These are phyloP conservation scores for Vitellaria paradoxa DNA, from an alignment of 179 eudicot species.

Conservation along the genomic window DNA sequence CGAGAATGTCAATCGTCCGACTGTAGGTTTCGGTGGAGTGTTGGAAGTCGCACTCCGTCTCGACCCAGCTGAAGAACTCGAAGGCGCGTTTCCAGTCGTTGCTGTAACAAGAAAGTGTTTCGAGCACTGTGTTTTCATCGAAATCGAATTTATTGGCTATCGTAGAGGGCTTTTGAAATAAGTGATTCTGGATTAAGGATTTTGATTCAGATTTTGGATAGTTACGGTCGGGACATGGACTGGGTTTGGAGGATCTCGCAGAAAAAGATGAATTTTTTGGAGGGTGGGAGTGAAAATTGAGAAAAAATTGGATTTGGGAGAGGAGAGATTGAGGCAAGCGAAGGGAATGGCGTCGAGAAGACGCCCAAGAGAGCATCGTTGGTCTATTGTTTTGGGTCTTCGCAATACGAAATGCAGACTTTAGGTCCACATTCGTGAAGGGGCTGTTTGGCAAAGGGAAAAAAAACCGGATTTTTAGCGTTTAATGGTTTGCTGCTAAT, in stretches of 20 bases:
- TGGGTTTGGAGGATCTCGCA: neutral
- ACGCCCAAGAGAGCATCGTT: neutral
- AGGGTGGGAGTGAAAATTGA: conserved; percentile 5
- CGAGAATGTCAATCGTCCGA: conserved; percentile 73
- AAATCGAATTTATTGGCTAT: neutral
- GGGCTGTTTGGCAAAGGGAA: neutral
- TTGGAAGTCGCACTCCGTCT: conserved; percentile 38
- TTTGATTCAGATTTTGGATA: conserved; percentile 1
- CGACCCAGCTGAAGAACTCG: conserved; percentile 85
- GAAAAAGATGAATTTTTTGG: neutral
- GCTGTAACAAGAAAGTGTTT: conserved; percentile 64
- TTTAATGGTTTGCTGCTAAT: no score
- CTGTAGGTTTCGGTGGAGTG: conserved; percentile 77
- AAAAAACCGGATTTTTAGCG: no score
- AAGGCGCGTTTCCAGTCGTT: conserved; percentile 71
- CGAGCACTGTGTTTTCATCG: conserved; percentile 28
- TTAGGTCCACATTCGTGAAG: neutral
- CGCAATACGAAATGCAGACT: no score
- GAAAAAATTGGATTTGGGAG: conserved; percentile 1
- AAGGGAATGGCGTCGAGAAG: neutral
- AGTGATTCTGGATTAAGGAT: neutral
- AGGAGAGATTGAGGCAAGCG: conserved; percentile 4
- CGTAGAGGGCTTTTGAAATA: neutral
- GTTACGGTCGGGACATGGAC: neutral
- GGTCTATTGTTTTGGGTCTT: neutral